Evolutionary conservation across 2,329 filamentous ascomycete genomes (phyloP), one percentile per base, ranked within the genome.

Genomic region (Sclerotinia borealis): DNA sequence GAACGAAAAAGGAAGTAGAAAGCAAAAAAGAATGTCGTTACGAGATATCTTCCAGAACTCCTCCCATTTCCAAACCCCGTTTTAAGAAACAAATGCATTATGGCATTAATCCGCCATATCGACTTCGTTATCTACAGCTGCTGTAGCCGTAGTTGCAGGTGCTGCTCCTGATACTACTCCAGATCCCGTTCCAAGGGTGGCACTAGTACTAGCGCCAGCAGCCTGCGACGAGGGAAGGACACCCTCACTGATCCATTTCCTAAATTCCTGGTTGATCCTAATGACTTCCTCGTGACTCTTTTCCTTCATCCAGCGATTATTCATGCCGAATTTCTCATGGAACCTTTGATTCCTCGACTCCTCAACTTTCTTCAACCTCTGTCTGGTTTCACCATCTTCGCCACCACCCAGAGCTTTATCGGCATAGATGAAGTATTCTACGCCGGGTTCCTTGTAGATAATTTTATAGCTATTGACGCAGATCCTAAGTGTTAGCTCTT

Each of bases 401-500:
- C 76, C 77, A 47, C 75, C 75, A 67, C 74, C 76, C 59, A 72
- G 61, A 43, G 69, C 63, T 41, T 71, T 74, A 25, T 74, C 70
- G 10, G 77, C 77, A 76, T 88, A 92, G 73, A 90, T 76, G 66
- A 85, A 90, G 76, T 83, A 91, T 71, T 93, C 91, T 8, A 82
- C 82, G 25, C 88, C 90, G 36, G 81, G 81, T 1, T 88, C 84
- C 63, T 87, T 86, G 79, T 89, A 93, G n/a, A 90, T 80, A 72
- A 93, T 88, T 76, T 91, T 90, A 73, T 89, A 92, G 62, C 85
- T 90, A 75, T 89, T 90, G 17, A 91, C 83, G 71, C 88, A 92
- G 72, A 93, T 89, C 65, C 88, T 86, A 48, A 92, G 83, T 13
- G 85, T 83, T 47, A 93, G 77, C 22, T 87, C 85, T 70, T 93